Evolutionary conservation across 768 basidiomycete species (phyloP).

Genomic region (Leccinum sublutescens): DNA sequence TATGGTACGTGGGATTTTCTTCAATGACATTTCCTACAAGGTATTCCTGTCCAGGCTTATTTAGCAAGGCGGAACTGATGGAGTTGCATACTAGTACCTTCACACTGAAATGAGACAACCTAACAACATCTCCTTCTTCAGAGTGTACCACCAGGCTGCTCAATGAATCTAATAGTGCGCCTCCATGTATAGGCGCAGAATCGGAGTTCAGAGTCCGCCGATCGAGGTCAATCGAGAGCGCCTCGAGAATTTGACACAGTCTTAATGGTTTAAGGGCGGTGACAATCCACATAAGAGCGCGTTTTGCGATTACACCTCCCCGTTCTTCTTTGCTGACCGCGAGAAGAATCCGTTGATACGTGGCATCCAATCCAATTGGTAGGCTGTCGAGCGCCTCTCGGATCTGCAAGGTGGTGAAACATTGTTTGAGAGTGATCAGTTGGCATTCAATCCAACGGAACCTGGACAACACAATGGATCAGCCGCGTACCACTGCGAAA

Average conservation of each 20-base stretch:
- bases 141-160: not conserved
- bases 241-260: not conserved
- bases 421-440: not conserved
- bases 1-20: not conserved
- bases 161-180: not conserved
- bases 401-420: not conserved
- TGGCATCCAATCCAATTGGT: not conserved
- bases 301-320: not conserved
- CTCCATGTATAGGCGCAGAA: not conserved
- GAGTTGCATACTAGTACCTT: not conserved
- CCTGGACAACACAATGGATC: not conserved
- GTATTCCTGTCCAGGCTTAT: not conserved
- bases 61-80: not conserved
- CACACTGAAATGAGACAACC: not conserved
- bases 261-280: accelerated
- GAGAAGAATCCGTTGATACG: not conserved
- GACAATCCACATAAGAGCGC: not conserved
- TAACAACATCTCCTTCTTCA: not conserved
- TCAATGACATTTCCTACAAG: not conserved
- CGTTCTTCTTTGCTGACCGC: not conserved
- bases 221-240: not conserved
- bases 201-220: not conserved
- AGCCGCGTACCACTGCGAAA: not conserved
- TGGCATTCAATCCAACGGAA: not conserved
- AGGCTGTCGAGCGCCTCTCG: not conserved